Percentiles rank a stretch among this genome's conserved stretches.
These are phyloP conservation scores for Alternaria sp. DNA, from an alignment of 2,329 filamentous ascomycete species.

Conservation along the genomic window DNA sequence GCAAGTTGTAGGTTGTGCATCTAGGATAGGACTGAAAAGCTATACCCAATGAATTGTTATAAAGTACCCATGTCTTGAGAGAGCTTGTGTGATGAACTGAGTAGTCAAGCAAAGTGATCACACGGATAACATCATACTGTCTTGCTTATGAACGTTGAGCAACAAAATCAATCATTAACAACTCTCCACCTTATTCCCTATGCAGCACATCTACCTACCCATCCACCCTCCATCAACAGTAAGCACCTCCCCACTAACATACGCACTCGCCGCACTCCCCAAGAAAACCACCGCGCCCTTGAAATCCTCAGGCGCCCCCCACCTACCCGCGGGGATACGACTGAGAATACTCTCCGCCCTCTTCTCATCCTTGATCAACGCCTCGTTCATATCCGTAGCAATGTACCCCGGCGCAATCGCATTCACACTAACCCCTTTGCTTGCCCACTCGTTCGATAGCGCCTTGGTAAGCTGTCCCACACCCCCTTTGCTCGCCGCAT, in stretches of 20 bases:
- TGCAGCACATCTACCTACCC: conserved; percentile 67
- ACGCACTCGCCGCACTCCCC: conserved; percentile 77
- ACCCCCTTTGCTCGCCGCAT: conserved; percentile 85
- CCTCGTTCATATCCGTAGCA: conserved; percentile 92
- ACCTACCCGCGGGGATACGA: conserved; percentile 82
- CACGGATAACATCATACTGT: background rate
- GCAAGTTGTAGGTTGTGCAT: conserved; percentile 17
- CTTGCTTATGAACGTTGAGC: background rate
- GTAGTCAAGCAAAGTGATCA: background rate
- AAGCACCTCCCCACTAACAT: conserved; percentile 82
- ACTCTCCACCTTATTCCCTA: background rate
- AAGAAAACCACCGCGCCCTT: conserved; percentile 82
- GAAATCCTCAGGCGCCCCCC: conserved; percentile 87
- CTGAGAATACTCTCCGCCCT: conserved; percentile 77
- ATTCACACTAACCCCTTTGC: conserved; percentile 83
- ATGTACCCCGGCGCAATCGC: conserved; percentile 91
- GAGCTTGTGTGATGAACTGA: background rate
- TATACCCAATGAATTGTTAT: conserved; percentile 22
- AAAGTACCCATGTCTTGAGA: background rate
- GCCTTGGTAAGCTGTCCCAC: conserved; percentile 86
- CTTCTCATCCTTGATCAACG: conserved; percentile 75
- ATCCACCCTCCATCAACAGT: conserved; percentile 94
- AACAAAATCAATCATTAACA: background rate
- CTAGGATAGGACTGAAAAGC: conserved; percentile 14
- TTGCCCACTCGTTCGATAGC: conserved; percentile 84